phyloP scores from a whole-genome alignment of 768 basidiomycete genomes.

The Trametes cinnabarina region DNA sequence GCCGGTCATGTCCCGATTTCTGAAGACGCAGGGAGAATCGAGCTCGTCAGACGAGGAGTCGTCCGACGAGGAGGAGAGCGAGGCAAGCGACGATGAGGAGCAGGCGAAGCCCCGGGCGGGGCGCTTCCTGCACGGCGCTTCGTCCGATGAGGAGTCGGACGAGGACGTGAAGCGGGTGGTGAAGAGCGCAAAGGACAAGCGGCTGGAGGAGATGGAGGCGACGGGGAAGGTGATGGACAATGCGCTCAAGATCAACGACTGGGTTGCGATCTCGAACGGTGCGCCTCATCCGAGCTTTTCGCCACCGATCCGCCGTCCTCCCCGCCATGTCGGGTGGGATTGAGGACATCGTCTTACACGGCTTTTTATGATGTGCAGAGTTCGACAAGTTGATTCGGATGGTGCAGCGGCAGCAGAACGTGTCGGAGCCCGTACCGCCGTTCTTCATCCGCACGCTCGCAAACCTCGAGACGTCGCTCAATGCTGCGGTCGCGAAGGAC shows the following conservation, averaged over 20 bases:
- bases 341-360: neutral
- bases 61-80: constrained; percentile 54
- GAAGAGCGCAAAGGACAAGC: constrained; percentile 88
- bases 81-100: constrained; percentile 42
- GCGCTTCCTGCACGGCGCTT: constrained; percentile 44
- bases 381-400: constrained; percentile 94
- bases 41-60: constrained; percentile 50
- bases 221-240: constrained; percentile 92
- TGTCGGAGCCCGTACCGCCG: constrained; percentile 82
- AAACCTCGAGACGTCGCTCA: constrained; percentile 75
- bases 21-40: constrained; percentile 61
- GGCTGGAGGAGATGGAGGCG: constrained; percentile 92
- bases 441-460: constrained; percentile 77
- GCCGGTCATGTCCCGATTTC: constrained; percentile 76
- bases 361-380: constrained; percentile 49
- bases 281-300: constrained; percentile 23
- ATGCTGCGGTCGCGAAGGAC: constrained; percentile 73
- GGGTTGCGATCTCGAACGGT: constrained; percentile 91
- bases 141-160: constrained; percentile 55
- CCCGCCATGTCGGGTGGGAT: neutral
- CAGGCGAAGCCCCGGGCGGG: constrained; percentile 39
- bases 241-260: constrained; percentile 93
- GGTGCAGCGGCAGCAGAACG: constrained; percentile 82
- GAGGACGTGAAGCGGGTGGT: constrained; percentile 71
- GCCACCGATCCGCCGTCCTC: neutral